Conservation (phyloP, 2,329 filamentous ascomycete genomes). For the Aspergillus melleus region DNA sequence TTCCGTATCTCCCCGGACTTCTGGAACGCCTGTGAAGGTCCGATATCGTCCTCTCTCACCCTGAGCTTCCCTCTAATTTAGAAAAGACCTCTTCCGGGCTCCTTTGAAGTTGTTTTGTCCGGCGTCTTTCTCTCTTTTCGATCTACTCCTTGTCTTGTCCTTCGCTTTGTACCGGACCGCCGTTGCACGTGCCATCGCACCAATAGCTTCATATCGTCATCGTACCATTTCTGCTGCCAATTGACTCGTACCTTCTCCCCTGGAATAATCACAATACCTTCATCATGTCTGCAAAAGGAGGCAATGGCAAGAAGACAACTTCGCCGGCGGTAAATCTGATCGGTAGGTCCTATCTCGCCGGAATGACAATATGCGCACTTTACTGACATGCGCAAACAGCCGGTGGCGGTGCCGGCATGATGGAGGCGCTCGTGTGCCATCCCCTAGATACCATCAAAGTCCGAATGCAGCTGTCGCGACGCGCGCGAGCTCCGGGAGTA, state of each 20-base stretch:
- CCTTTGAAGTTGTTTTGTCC: constrained; percentile 2
- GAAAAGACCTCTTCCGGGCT: neutral
- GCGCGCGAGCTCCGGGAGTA: constrained; percentile 77
- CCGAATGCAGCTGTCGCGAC: constrained; percentile 94
- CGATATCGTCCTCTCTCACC: constrained; percentile 24
- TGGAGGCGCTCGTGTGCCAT: constrained; percentile 96
- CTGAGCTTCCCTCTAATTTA: constrained; percentile 8
- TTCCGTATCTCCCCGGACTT: constrained; percentile 36
- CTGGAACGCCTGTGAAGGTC: constrained; percentile 20
- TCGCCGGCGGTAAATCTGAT: constrained; percentile 89
- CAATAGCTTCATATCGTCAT: constrained; percentile 2
- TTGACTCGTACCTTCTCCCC: constrained; percentile 1
- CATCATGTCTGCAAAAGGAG: constrained; percentile 62
- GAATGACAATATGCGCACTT: constrained; percentile 1
- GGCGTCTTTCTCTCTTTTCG: constrained; percentile 8
- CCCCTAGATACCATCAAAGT: constrained; percentile 96
- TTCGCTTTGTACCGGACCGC: neutral
- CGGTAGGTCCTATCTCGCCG: constrained; percentile 66
- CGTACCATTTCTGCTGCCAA: constrained; percentile 1
- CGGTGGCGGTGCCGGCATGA: constrained; percentile 96
- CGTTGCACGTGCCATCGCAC: neutral
- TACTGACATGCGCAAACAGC: constrained; percentile 54
- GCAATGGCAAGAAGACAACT: constrained; percentile 70
- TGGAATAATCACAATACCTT: constrained; percentile 1
- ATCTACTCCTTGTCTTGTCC: neutral